phyloP scores from a whole-genome alignment of 2,329 filamentous ascomycete species.

The Diaporthe amygdali region DNA sequence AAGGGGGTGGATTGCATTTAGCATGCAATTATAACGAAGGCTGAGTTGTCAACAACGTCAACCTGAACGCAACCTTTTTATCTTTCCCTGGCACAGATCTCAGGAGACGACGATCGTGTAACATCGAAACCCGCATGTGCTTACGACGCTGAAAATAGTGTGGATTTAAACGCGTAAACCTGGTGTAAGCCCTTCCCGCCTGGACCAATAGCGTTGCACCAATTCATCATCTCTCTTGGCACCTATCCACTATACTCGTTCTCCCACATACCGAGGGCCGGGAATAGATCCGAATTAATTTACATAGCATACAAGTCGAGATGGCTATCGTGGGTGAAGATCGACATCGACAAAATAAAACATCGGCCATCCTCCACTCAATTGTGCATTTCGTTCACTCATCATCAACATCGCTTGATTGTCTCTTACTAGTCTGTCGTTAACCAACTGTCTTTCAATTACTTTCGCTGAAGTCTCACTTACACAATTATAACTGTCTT shows the following conservation, averaged over 20 bases:
- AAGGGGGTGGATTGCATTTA: too few relatives aligned
- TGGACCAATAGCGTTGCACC: not conserved
- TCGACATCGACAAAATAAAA: not conserved
- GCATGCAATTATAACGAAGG: not conserved
- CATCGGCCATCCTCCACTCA: not conserved
- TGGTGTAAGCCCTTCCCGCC: not conserved
- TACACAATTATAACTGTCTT: too few relatives aligned
- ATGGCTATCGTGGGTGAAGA: not conserved
- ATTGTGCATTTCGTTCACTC: not conserved
- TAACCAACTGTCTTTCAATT: not conserved
- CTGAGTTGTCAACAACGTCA: not conserved
- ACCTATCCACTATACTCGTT: not conserved
- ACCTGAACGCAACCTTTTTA: not conserved
- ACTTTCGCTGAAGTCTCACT: not conserved
- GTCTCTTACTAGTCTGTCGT: not conserved
- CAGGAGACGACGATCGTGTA: not conserved
- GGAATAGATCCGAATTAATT: not conserved
- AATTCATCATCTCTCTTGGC: not conserved
- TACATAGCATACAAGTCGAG: not conserved
- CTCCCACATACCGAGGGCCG: slow-evolving; percentile 1
- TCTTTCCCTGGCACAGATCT: not conserved
- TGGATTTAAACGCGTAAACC: slow-evolving; percentile 1
- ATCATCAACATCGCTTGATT: not conserved
- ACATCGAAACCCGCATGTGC: not conserved
- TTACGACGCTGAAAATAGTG: not conserved